Conservation (phyloP, 208 protist genomes). For the Crithidia sp. region DNA sequence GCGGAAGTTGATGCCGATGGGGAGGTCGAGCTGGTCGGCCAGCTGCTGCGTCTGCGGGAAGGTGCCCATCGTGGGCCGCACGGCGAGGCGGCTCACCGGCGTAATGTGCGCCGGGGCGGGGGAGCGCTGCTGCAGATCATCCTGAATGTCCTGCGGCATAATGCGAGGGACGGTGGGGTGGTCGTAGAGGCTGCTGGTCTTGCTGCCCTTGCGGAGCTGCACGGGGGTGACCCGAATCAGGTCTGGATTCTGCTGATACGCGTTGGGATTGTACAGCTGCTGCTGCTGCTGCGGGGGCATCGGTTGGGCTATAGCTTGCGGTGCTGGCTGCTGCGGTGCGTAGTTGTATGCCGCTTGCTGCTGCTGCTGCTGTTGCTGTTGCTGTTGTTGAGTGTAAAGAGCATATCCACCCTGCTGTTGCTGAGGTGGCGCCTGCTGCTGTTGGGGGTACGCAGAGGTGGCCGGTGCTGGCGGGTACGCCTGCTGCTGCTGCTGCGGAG, state of each 20-base stretch:
- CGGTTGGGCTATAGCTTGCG: not conserved
- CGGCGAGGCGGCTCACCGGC: conserved; percentile 43
- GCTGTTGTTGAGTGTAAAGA: conserved; percentile 4
- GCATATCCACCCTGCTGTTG: conserved; percentile 8
- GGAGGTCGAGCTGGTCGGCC: conserved; percentile 65
- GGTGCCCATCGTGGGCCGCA: conserved; percentile 69
- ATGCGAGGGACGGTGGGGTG: conserved; percentile 81
- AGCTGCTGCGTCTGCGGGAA: conserved; percentile 66
- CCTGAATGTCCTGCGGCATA: conserved; percentile 58
- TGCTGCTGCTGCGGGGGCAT: not conserved
- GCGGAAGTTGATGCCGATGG: conserved; percentile 75
- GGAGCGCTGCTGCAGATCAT: conserved; percentile 48
- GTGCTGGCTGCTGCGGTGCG: not conserved
- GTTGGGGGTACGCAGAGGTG: not conserved
- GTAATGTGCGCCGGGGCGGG: conserved; percentile 54
- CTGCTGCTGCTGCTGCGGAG: conserved; percentile 29
- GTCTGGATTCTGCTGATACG: conserved; percentile 21
- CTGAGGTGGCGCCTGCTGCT: conserved; percentile 2
- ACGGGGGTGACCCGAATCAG: conserved; percentile 29
- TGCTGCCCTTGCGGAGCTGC: conserved; percentile 28
- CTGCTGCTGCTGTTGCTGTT: not conserved
- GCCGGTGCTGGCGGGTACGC: conserved; percentile 26
- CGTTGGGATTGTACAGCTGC: conserved; percentile 2
- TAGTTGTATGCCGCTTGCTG: conserved; percentile 24
- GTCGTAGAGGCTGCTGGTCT: conserved; percentile 35